These are phyloP conservation scores for Mycosarcoma mackinlayi DNA, from an alignment of 1,284 basidiomycete genomes.

Conservation along the genomic window DNA sequence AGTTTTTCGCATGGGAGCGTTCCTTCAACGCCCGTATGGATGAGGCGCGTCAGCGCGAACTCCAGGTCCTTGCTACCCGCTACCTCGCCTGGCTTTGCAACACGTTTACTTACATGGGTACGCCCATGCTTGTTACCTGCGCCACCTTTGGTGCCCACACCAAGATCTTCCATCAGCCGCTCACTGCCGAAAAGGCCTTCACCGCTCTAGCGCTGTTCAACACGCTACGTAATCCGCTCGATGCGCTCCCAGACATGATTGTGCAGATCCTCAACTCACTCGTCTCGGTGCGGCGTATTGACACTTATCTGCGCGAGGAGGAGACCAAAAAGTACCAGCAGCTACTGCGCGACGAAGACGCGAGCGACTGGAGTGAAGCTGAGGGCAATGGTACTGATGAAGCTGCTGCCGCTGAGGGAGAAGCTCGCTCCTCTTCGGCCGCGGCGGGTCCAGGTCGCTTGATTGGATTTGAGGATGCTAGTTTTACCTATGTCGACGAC, in stretches of 20 bases:
- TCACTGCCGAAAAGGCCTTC: slow-evolving; percentile 71
- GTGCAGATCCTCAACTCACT: slow-evolving; percentile 70
- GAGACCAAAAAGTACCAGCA: slow-evolving; percentile 73
- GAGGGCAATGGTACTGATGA: slow-evolving; percentile 20
- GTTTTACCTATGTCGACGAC: slow-evolving; percentile 69
- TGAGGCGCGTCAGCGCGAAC: slow-evolving; percentile 70
- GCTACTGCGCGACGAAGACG: slow-evolving; percentile 67
- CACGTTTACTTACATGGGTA: slow-evolving; percentile 72
- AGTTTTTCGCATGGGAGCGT: slow-evolving; percentile 74
- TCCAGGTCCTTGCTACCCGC: slow-evolving; percentile 69
- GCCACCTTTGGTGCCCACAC: slow-evolving; percentile 77
- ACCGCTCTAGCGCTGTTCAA: slow-evolving; percentile 73
- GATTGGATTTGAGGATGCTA: slow-evolving; percentile 72
- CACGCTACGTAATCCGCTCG: slow-evolving; percentile 59
- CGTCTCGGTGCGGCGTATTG: slow-evolving; percentile 67
- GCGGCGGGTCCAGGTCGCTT: slow-evolving; percentile 1
- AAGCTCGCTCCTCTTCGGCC: slow-evolving; percentile 1
- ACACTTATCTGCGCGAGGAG: slow-evolving; percentile 72
- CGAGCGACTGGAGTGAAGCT: slow-evolving; percentile 57
- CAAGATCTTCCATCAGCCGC: slow-evolving; percentile 70
- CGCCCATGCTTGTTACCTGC: slow-evolving; percentile 75
- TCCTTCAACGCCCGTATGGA: slow-evolving; percentile 71
- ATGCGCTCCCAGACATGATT: slow-evolving; percentile 67
- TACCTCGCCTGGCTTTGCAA: slow-evolving; percentile 69
- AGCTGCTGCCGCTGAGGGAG: background rate